phyloP scores from a whole-genome alignment of 371 early-diverging fungal genomes.

The Parasitella parasitica region DNA sequence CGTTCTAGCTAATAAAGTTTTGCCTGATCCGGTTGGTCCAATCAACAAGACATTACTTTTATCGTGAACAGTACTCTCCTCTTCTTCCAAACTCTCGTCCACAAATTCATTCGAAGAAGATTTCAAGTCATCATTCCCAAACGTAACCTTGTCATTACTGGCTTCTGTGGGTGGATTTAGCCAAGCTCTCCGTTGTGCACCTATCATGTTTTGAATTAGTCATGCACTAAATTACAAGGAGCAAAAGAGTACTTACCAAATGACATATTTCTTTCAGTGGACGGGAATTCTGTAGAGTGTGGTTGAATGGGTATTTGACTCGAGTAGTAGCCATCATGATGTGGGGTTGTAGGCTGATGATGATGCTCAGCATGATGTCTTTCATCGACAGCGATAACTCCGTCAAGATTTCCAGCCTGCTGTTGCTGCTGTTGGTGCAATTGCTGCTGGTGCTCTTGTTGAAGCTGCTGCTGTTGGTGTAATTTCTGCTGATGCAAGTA shows the following conservation, averaged over 20 bases:
- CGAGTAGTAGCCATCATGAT: constrained; percentile 22
- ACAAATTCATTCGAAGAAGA: neutral
- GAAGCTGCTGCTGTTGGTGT: constrained; percentile 7
- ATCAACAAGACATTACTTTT: constrained; percentile 88
- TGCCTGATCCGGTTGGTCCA: constrained; percentile 84
- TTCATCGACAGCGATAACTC: constrained; percentile 4
- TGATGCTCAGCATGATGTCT: constrained; percentile 26
- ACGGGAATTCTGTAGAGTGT: constrained; percentile 14
- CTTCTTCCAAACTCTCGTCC: constrained; percentile 4
- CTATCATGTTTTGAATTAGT: constrained; percentile 2
- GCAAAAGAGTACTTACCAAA: constrained; percentile 1
- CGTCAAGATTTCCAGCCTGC: neutral
- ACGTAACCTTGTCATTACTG: neutral
- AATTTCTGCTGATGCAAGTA: constrained; percentile 4
- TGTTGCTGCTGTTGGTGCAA: constrained; percentile 10
- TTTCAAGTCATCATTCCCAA: neutral
- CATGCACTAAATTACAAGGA: neutral
- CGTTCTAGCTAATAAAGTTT: constrained; percentile 84
- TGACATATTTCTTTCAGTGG: constrained; percentile 13
- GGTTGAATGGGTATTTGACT: constrained; percentile 18
- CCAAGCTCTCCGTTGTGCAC: constrained; percentile 32
- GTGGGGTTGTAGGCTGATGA: constrained; percentile 21
- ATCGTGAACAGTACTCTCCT: constrained; percentile 63
- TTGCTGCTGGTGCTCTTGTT: constrained; percentile 9
- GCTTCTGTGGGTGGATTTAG: constrained; percentile 37